Evolutionary conservation across 345 rosid species (phyloP), one percentile per base, ranked within the genome.

Genomic region (Fremontodendron californicum): DNA sequence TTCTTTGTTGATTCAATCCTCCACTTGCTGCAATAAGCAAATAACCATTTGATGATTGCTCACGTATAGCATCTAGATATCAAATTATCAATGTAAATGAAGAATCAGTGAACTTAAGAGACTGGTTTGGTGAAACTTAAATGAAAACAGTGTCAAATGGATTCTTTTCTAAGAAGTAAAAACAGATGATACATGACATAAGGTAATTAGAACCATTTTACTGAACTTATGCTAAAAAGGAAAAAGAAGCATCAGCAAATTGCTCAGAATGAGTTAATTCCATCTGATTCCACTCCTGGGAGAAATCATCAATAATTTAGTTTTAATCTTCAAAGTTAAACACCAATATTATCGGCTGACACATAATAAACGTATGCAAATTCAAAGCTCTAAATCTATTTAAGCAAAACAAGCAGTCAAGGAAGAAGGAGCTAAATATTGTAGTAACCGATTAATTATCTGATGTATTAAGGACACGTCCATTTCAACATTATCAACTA

Each of bases 21-120:
- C 99, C 98, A 84, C 98, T 96, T 71, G 99, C 90, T 52, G 95
- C 97, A 81, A 96, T 90, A 72, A 96, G 98, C 89, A 94, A 81
- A 90, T 94, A 96, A n/a, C 99, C 97, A 85, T 88, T 92, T n/a
- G 98, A 92, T 4, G 82, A 78, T 19, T 64, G 83, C 78, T 88
- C 93, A 39, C 68, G 87, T 58, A 77, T 77, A 62, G 90, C 97
- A 91, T 90, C 99, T 96, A 82, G 73, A 78, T 35, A 61, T 25
- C 71, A 80, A 76, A 83, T 63, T 33, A 46, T 73, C 67, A 75
- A 71, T 6, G 67, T 60, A 45, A 69, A 78, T 21, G 33, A 72
- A 29, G 48, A n/a, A 55, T 9, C 39, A 46, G 16, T 12, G 21
- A 74, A 40, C 21, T 27, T 18, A 27, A 60, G n/a, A 3, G 29